These are phyloP conservation scores for Trypanosoma congolense DNA, from an alignment of 208 protist species.

Conservation along the genomic window DNA sequence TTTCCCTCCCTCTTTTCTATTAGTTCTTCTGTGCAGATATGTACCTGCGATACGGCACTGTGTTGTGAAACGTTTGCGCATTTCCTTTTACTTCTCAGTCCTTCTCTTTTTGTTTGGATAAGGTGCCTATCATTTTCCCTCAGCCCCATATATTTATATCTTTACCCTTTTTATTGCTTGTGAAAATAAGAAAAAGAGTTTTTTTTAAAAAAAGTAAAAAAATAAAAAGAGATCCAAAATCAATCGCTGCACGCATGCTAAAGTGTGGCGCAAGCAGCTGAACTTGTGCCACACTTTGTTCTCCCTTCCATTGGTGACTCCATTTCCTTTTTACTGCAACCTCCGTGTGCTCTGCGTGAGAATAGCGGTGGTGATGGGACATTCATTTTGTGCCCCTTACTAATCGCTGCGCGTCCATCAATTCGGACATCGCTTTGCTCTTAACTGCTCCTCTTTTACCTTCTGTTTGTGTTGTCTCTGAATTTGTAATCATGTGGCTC, in stretches of 20 bases:
- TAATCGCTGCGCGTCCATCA: no score
- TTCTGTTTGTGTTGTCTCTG: no score
- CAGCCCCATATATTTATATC: slow-evolving; percentile 19
- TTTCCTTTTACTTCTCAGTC: not conserved
- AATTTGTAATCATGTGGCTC: no score
- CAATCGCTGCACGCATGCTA: no score
- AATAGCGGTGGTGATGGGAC: not conserved
- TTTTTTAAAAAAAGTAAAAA: slow-evolving; percentile 17
- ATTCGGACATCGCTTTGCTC: no score
- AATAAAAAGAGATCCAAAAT: slow-evolving; percentile 4
- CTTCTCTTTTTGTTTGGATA: slow-evolving; percentile 1
- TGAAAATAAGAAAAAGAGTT: not conserved
- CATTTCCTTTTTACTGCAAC: no score
- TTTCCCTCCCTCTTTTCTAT: slow-evolving; percentile 4
- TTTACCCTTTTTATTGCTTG: not conserved
- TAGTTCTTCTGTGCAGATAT: slow-evolving; percentile 5
- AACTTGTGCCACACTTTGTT: no score
- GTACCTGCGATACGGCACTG: not conserved
- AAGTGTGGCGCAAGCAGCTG: no score
- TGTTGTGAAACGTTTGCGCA: not conserved
- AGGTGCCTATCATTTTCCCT: no score
- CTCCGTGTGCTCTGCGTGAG: not conserved
- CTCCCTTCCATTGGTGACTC: no score
- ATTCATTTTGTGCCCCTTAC: no score
- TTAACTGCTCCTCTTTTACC: no score